Evolutionary conservation across 495 filamentous ascomycete genomes (phyloP), one percentile per base, ranked within the genome.

Genomic region (Delitschia confertaspora): DNA sequence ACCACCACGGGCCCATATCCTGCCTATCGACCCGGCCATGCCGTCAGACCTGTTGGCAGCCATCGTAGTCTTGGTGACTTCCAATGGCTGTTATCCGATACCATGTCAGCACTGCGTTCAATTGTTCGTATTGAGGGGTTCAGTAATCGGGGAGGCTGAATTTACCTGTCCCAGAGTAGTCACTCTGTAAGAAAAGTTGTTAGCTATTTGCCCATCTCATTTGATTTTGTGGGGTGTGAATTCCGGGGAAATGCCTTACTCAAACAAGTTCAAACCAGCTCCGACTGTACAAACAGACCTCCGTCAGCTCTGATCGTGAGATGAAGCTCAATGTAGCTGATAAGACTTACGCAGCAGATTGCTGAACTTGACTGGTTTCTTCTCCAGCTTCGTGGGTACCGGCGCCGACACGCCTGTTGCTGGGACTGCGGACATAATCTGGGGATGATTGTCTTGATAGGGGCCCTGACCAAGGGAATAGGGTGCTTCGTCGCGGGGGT

Each of bases 301-400:
- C 35, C 27, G 49, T 55, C 33, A 56, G 43, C 52, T 49, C 26
- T 20, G 14, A 33, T 22, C 16, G 40, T 35, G n/a, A 22, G 17
- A 3, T 3, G 4, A 5, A 4, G 16, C 13, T 33, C 16, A 14
- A 13, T 16, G 17, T 25, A 36, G n/a, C n/a, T 22, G 37, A 21
- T 38, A 36, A 8, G 38, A 69, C 75, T 62, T 64, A 80, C 76
- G 74, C 59, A 98, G 72, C 74, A 98, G 69, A 69, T 96, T 98
- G 71, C 87, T 94, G 76, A 96, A 96, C 78, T 94, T 96, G 74
- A 98, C 79, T 49, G 93, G 93, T 78, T 98, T 96, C 83, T 95
- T 96, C 82, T 95, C 88, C 56, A 88, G 70, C 69, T 64, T 72
- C 59, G 73, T 69, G 60, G 75, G 70, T 46, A 71, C 61, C 21